Evolutionary conservation across 176 grass and related monocot genomes (phyloP).

Genomic region (Avena insularis): DNA sequence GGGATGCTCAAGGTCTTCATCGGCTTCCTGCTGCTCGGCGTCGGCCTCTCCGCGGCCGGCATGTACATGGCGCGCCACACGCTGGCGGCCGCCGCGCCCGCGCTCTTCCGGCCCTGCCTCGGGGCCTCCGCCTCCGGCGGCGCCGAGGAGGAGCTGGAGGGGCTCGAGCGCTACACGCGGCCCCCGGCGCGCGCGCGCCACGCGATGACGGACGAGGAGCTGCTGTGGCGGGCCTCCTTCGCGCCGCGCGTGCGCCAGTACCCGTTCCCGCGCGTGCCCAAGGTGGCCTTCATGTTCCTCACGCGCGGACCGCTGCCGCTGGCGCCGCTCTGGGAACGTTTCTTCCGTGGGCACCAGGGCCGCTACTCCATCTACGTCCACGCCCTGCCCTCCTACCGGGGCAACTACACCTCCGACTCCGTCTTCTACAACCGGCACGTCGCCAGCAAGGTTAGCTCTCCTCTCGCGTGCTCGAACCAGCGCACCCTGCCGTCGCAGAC

Average conservation of each 20-base stretch:
- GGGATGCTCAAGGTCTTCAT: constrained; percentile 78
- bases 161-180: constrained; percentile 73
- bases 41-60: constrained; percentile 67
- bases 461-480: background rate
- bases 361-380: constrained; percentile 90
- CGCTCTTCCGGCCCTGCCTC: constrained; percentile 71
- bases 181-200: constrained; percentile 52
- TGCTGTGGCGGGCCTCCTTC: constrained; percentile 93
- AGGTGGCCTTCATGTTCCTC: constrained; percentile 97
- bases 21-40: constrained; percentile 68
- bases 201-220: constrained; percentile 84
- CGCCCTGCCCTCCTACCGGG: constrained; percentile 66
- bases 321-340: constrained; percentile 82
- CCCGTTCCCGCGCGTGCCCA: constrained; percentile 79
- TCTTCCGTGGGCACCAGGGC: constrained; percentile 77
- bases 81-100: constrained; percentile 53
- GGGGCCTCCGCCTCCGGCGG: background rate
- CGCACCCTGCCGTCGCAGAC: background rate
- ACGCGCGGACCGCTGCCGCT: constrained; percentile 84
- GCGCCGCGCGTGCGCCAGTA: constrained; percentile 60
- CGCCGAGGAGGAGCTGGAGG: constrained; percentile 14
- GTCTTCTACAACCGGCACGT: constrained; percentile 78
- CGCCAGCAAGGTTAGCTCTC: constrained; percentile 77
- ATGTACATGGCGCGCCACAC: constrained; percentile 84
- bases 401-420: constrained; percentile 79